These are phyloP conservation scores for Magnusiomyces tetraspermus DNA, from an alignment of 1,139 yeast genomes.

Conservation along the genomic window DNA sequence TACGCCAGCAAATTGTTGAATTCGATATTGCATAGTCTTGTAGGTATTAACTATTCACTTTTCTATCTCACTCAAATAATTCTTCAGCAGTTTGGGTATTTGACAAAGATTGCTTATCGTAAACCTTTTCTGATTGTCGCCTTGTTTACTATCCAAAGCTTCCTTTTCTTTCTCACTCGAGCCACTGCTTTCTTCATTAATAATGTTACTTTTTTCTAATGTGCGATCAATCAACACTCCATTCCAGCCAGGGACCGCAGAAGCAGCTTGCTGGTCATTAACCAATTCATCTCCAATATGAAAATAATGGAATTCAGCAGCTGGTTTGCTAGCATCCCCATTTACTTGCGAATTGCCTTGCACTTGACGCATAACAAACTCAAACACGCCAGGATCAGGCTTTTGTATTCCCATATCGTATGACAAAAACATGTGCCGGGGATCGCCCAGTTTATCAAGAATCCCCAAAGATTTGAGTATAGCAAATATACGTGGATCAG, in stretches of 20 bases:
- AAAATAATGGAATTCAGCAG: conserved; percentile 15
- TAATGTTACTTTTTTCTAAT: too few relatives aligned
- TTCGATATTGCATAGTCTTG: too few relatives aligned
- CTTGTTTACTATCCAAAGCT: too few relatives aligned
- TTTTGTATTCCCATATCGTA: conserved; percentile 23
- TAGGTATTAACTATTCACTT: too few relatives aligned
- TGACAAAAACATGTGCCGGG: conserved; percentile 17
- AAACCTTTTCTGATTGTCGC: too few relatives aligned
- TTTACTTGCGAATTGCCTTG: background rate
- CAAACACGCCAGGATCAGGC: conserved; percentile 21
- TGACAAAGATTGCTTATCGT: too few relatives aligned
- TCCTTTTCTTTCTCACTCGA: too few relatives aligned
- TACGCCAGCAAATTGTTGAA: too few relatives aligned
- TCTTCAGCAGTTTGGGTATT: too few relatives aligned
- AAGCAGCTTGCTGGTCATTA: conserved; percentile 22
- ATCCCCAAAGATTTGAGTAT: conserved; percentile 19
- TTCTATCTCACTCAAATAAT: too few relatives aligned
- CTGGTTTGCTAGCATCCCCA: background rate
- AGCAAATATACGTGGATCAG: conserved; percentile 22
- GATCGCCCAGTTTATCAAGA: conserved; percentile 11
- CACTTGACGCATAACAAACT: conserved; percentile 9
- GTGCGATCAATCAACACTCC: conserved; percentile 23
- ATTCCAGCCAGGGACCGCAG: conserved; percentile 23
- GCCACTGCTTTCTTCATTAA: too few relatives aligned
- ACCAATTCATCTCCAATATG: conserved; percentile 26